phyloP scores from a whole-genome alignment of 805 yeast species.

The Candida stauntonica region DNA sequence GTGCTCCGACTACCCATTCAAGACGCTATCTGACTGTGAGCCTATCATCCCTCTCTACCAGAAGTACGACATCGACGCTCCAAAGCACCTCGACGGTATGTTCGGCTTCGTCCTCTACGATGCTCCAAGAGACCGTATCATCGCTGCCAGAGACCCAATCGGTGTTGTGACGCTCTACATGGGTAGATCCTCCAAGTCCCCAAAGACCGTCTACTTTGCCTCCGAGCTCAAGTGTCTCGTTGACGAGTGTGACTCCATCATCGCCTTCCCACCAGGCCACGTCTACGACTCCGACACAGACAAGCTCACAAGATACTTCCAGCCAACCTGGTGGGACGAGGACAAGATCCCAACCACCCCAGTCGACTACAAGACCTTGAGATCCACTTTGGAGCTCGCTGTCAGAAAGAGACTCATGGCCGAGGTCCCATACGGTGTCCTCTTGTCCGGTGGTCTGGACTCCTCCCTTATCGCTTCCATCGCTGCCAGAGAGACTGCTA shows the following conservation, averaged over 20 bases:
- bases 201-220: slow-evolving; percentile 83
- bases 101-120: slow-evolving; percentile 94
- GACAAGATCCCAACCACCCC: slow-evolving; percentile 66
- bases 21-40: slow-evolving; percentile 94
- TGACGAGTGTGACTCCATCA: slow-evolving; percentile 90
- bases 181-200: slow-evolving; percentile 70
- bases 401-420: slow-evolving; percentile 99
- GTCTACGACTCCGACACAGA: slow-evolving; percentile 90
- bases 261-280: slow-evolving; percentile 98
- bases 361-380: slow-evolving; percentile 65
- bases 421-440: slow-evolving; percentile 98
- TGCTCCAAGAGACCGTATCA: slow-evolving; percentile 73
- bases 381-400: slow-evolving; percentile 84
- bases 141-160: slow-evolving; percentile 98
- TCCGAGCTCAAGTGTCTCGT: slow-evolving; percentile 91
- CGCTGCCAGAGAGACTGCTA: slow-evolving; percentile 92
- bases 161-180: slow-evolving; percentile 95
- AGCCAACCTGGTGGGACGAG: slow-evolving; percentile 94
- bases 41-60: slow-evolving; percentile 90
- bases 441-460: slow-evolving; percentile 96
- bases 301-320: slow-evolving; percentile 79
- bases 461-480: slow-evolving; percentile 94
- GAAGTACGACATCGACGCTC: slow-evolving; percentile 86
- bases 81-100: slow-evolving; percentile 95
- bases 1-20: slow-evolving; percentile 67